Percentiles rank a stretch among this genome's conserved stretches.
These are phyloP conservation scores for Hysterium pulicare DNA, from an alignment of 2,329 filamentous ascomycete species.

Conservation along the genomic window DNA sequence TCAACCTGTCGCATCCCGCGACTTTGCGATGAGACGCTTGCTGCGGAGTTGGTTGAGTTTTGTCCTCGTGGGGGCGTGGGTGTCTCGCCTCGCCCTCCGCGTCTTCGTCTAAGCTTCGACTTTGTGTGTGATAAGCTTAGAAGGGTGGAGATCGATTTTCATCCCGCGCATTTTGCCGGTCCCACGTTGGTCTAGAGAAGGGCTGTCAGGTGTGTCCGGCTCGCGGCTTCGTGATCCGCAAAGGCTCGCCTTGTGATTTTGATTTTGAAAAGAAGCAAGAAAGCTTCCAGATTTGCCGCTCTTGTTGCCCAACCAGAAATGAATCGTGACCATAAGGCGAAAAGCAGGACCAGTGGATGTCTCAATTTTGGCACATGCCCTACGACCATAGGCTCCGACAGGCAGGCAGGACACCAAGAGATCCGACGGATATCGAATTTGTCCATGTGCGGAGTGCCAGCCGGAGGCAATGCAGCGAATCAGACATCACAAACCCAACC, in stretches of 20 bases:
- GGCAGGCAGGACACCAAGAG: neutral
- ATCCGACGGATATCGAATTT: neutral
- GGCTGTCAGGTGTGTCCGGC: conserved; percentile 11
- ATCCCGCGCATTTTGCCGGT: conserved; percentile 19
- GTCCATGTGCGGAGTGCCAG: conserved; percentile 17
- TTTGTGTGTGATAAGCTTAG: conserved; percentile 13
- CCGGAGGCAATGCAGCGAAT: conserved; percentile 4
- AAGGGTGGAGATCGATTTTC: neutral
- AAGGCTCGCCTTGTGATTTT: conserved; percentile 18
- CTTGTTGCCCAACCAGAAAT: conserved; percentile 5
- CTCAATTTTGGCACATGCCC: neutral
- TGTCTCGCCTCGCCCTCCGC: neutral
- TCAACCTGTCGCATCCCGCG: conserved; percentile 3
- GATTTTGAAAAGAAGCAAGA: neutral
- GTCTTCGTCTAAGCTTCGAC: conserved; percentile 15
- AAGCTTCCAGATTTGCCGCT: neutral
- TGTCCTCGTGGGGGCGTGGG: conserved; percentile 7
- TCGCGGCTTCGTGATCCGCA: conserved; percentile 18
- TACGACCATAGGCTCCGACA: neutral
- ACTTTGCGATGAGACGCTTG: conserved; percentile 4
- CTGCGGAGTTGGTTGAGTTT: conserved; percentile 10
- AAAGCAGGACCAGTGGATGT: neutral
- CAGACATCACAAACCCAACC: neutral
- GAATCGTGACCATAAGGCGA: conserved; percentile 7
- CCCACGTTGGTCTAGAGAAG: conserved; percentile 18